Evolutionary conservation across 2,329 filamentous ascomycete genomes (phyloP).

Genomic region (Aspergillus niger): DNA sequence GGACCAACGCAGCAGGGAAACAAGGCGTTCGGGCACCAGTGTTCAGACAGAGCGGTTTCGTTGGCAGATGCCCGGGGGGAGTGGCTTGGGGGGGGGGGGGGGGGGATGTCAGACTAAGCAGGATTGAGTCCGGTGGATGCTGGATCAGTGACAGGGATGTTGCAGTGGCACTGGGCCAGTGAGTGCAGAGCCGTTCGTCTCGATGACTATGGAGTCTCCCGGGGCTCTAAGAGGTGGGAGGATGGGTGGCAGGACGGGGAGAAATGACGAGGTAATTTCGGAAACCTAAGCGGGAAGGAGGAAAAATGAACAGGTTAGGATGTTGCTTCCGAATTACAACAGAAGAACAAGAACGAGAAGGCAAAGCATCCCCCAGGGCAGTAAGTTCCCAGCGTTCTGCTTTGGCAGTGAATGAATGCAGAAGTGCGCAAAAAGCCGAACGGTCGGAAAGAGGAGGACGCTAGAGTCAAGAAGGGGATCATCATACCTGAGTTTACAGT

Average conservation of each 20-base stretch:
- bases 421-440: conserved; percentile 11
- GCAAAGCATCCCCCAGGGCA: neutral
- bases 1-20: conserved; percentile 31
- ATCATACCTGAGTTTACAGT: conserved; percentile 9
- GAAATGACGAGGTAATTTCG: conserved; percentile 10
- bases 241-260: conserved; percentile 11
- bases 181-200: conserved; percentile 24
- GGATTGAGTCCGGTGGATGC: conserved; percentile 27
- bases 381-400: conserved; percentile 1
- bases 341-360: neutral
- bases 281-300: conserved; percentile 2
- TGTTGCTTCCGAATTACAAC: conserved; percentile 9
- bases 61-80: conserved; percentile 30
- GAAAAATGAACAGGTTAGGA: conserved; percentile 13
- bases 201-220: conserved; percentile 15
- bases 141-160: conserved; percentile 38
- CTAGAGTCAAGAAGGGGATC: conserved; percentile 5
- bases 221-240: conserved; percentile 15
- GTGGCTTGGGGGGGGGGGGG: conserved; percentile 29
- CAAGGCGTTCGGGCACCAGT: conserved; percentile 42
- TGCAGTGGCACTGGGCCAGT: conserved; percentile 31
- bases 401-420: conserved; percentile 9
- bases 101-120: conserved; percentile 14
- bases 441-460: conserved; percentile 12
- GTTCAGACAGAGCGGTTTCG: conserved; percentile 33